phyloP scores from a whole-genome alignment of 2,329 filamentous ascomycete genomes.

The Helminthosporium solani region DNA sequence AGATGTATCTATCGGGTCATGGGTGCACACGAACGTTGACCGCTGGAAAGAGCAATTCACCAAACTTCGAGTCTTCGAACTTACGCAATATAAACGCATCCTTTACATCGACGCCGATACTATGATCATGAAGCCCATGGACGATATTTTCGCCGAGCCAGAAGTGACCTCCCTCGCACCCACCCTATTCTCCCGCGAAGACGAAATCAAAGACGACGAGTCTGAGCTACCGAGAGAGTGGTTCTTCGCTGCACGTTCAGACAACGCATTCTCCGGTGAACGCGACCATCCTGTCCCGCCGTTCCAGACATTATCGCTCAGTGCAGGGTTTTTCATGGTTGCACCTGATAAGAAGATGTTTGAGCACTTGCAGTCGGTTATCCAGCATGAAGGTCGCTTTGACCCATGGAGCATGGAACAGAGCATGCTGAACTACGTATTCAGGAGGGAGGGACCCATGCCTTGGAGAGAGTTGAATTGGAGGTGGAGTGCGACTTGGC shows the following conservation, averaged over 20 bases:
- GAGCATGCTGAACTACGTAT: constrained; percentile 49
- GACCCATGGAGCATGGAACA: constrained; percentile 46
- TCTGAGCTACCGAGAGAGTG: constrained; percentile 40
- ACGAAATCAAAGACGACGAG: constrained; percentile 31
- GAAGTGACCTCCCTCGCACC: constrained; percentile 33
- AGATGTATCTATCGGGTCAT: constrained; percentile 35
- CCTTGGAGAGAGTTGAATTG: constrained; percentile 45
- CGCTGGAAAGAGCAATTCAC: constrained; percentile 49
- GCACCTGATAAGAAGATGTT: constrained; percentile 43
- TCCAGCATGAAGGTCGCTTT: constrained; percentile 40
- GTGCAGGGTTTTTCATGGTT: constrained; percentile 46
- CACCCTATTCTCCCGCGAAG: constrained; percentile 8
- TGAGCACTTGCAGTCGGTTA: constrained; percentile 42
- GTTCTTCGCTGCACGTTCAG: constrained; percentile 41
- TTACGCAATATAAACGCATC: constrained; percentile 45
- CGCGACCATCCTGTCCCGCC: constrained; percentile 43
- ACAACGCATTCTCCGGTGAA: constrained; percentile 36
- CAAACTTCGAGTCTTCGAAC: constrained; percentile 47
- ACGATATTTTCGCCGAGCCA: constrained; percentile 43
- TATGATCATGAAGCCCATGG: constrained; percentile 39
- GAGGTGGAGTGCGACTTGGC: constrained; percentile 46
- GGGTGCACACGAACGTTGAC: constrained; percentile 41
- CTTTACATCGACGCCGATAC: constrained; percentile 50
- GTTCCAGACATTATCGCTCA: constrained; percentile 36
- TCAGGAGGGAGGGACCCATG: constrained; percentile 45